A percentile compares a stretch with the other conserved stretches of the same genome.
These are phyloP conservation scores for Arthrobotrys conoides DNA, from an alignment of 2,329 filamentous ascomycete species.

Conservation along the genomic window DNA sequence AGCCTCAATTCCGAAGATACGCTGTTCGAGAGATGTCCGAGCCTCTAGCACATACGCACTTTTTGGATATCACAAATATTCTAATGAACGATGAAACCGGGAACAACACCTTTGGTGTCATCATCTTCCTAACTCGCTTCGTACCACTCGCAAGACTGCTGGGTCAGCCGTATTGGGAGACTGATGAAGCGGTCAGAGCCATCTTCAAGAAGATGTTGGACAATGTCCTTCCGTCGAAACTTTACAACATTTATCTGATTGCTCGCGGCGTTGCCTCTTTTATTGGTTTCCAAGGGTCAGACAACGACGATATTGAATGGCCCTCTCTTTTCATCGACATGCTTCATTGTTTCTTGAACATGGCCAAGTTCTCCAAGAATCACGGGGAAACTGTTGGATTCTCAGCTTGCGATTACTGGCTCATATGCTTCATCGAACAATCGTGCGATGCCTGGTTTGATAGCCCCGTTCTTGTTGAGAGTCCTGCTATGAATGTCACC, in stretches of 20 bases:
- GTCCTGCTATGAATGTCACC: neutral
- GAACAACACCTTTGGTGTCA: neutral
- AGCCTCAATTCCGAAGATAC: slow-evolving; percentile 31
- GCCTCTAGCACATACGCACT: slow-evolving; percentile 20
- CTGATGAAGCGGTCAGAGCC: neutral
- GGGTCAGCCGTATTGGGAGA: slow-evolving; percentile 14
- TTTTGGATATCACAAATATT: slow-evolving; percentile 24
- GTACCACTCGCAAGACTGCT: slow-evolving; percentile 39
- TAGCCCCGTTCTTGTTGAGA: neutral
- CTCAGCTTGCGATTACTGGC: slow-evolving; percentile 31
- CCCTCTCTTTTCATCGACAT: slow-evolving; percentile 9
- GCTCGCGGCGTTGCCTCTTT: slow-evolving; percentile 35
- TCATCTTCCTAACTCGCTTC: slow-evolving; percentile 37
- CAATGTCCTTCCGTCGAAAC: neutral
- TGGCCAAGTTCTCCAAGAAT: slow-evolving; percentile 25
- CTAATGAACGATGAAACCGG: slow-evolving; percentile 8
- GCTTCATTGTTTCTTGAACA: slow-evolving; percentile 19
- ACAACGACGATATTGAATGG: slow-evolving; percentile 28
- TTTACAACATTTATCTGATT: slow-evolving; percentile 23
- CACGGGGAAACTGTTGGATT: neutral
- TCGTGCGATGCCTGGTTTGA: slow-evolving; percentile 35
- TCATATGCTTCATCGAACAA: slow-evolving; percentile 41
- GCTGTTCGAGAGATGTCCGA: slow-evolving; percentile 36
- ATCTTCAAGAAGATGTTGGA: slow-evolving; percentile 19
- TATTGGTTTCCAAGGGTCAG: neutral